phyloP scores from a whole-genome alignment of 208 protist species.

The Leishmania braziliensis region DNA sequence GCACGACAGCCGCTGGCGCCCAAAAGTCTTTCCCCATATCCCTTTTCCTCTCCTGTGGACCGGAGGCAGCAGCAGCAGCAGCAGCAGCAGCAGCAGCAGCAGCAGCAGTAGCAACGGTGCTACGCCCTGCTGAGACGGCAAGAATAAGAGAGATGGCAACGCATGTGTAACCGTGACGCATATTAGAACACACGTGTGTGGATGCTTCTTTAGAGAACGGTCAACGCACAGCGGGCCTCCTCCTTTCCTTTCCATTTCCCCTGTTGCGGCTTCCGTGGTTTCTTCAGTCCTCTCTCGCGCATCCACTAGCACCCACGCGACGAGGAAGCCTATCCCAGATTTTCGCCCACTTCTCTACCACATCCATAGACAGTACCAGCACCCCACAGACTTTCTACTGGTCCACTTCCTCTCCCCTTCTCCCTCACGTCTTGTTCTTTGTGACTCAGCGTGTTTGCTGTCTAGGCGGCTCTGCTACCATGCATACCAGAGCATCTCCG shows the following conservation, averaged over 20 bases:
- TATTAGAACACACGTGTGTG: not conserved
- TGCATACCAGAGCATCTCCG: slow-evolving; percentile 17
- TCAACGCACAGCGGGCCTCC: not conserved
- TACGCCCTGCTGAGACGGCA: not conserved
- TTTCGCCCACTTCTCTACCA: not conserved
- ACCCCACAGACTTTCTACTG: not conserved
- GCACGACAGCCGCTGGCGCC: not conserved
- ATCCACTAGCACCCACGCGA: not conserved
- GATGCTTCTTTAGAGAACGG: not conserved
- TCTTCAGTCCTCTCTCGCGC: not conserved
- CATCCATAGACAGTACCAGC: not conserved
- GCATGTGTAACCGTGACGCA: not conserved
- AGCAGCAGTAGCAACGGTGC: not conserved
- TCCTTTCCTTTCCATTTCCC: not conserved
- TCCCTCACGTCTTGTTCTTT: not conserved
- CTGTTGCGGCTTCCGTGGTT: not conserved
- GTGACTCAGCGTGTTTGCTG: not conserved
- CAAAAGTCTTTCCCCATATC: not conserved
- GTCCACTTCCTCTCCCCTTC: not conserved
- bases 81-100: not conserved
- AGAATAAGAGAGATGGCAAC: not conserved
- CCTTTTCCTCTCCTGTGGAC: not conserved
- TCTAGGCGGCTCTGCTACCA: not conserved
- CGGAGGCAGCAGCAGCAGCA: not conserved
- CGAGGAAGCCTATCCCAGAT: not conserved